Conservation (phyloP, 2,329 filamentous ascomycete genomes). For the Berkeleyomyces basicola region DNA sequence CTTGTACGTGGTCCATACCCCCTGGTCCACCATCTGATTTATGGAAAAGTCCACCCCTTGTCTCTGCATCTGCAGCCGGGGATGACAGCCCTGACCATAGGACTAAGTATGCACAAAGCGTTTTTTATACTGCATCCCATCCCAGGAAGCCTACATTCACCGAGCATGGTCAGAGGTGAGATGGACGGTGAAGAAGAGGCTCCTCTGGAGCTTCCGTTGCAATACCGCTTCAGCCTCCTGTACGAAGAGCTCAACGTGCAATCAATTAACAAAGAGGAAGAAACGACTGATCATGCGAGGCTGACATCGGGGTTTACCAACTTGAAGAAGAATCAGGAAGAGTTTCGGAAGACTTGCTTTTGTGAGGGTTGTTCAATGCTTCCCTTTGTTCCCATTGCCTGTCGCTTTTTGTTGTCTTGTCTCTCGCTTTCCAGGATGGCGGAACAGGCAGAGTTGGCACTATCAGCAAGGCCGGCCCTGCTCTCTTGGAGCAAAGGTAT, state of each 20-base stretch:
- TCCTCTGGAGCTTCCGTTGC: not conserved
- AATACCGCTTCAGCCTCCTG: not conserved
- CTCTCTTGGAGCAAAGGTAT: not conserved
- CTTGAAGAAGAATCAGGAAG: slow-evolving; percentile 11
- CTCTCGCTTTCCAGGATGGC: not conserved
- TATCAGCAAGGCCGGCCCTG: not conserved
- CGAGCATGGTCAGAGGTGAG: not conserved
- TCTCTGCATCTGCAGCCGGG: not conserved
- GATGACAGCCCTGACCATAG: not conserved
- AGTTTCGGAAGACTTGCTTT: slow-evolving; percentile 7
- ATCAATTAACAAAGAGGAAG: not conserved
- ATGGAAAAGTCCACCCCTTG: not conserved
- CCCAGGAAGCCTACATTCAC: not conserved
- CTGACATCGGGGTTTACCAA: not conserved
- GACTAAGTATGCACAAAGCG: not conserved
- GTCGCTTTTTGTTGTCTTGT: not conserved
- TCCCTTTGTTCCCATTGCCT: not conserved
- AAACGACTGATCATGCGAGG: not conserved
- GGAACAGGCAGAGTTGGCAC: not conserved
- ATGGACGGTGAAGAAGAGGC: not conserved
- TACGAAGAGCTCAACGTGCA: not conserved
- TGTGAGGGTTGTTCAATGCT: not conserved
- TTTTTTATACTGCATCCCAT: not conserved
- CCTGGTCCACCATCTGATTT: not conserved
- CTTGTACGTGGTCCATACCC: not conserved